phyloP scores from a whole-genome alignment of 306 rosid species.

The Trifolium pratense region DNA sequence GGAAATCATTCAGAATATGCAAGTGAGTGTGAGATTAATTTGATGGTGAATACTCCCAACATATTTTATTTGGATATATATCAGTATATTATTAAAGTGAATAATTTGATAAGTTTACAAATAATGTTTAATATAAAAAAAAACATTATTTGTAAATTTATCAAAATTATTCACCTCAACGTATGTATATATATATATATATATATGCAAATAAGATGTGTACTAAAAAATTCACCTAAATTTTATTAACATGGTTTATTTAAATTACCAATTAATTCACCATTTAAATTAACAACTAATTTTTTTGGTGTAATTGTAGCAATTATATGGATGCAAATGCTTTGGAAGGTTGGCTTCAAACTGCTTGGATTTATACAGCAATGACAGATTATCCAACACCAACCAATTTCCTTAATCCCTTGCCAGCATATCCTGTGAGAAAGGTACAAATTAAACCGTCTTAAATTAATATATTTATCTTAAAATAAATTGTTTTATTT shows the following conservation, averaged over 20 bases:
- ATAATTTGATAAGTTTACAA: too few relatives aligned
- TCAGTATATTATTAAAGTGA: too few relatives aligned
- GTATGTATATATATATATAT: too few relatives aligned
- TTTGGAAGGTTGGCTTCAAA: constrained; percentile 54
- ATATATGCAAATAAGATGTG: too few relatives aligned
- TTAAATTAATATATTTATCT: background rate
- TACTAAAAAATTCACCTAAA: too few relatives aligned
- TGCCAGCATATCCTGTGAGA: constrained; percentile 87
- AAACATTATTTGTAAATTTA: too few relatives aligned
- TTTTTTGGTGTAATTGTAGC: background rate
- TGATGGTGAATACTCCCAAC: background rate
- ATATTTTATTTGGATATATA: too few relatives aligned
- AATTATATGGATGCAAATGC: background rate
- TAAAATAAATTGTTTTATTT: background rate
- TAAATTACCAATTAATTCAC: too few relatives aligned
- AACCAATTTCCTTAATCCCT: constrained; percentile 63
- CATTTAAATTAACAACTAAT: background rate
- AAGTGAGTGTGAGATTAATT: constrained; percentile 42
- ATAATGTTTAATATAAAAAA: too few relatives aligned
- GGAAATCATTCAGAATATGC: constrained; percentile 74
- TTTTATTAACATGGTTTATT: background rate
- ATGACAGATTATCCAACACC: constrained; percentile 98
- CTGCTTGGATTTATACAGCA: constrained; percentile 59
- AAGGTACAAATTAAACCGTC: constrained; percentile 49
- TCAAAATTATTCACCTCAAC: too few relatives aligned